Evolutionary conservation across 805 yeast genomes (phyloP), one percentile per base, ranked within the genome.

Genomic region (Yarrowia sp.): DNA sequence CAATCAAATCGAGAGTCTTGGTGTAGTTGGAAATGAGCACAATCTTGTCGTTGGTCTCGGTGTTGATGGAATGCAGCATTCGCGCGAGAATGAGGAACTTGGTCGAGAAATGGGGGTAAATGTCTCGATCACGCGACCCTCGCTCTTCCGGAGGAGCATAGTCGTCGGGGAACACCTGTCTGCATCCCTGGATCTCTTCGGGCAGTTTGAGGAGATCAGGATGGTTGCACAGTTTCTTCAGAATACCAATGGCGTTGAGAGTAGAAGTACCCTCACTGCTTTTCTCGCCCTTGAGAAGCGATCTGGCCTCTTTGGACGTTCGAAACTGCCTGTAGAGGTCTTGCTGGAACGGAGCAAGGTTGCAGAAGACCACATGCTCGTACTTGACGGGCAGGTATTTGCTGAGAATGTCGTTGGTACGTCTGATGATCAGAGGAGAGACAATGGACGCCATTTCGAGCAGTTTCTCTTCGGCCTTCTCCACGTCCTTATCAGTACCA

Each of bases 331-430:
- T 81, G 75, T 95, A 95, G 1, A 95, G 77, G 0, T 82, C 78
- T 64, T 81, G 79, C 78, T 95, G 99, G 79, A 93, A 83, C 0
- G 91, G 91, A 1, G 94, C 84, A 68, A 95, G 79, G 52, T 88
- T 89, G 70, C 95, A 92, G 77, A 94, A 95, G n/a, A 95, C 90
- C 26, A 95, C 98, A 78, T 95, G 97, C 77, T 95, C 99, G 76
- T 92, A 93, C 78, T 95, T 95, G 71, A 96, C 91, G 0, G 99
- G 99, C 70, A 95, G 82, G 75, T 95, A 95, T 78, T 95, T 94
- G 40, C 97, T 89, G 68, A 95, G 81, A 73, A 95, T 91, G 77
- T 95, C 99, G 79, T 95, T 95, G 0, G 98, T 92, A 75, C 99
- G 87, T 76, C 99, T 85, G 70, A 95, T 95, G 76, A 95, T 95